Evolutionary conservation across 225 moss, liverwort and hornwort genomes (phyloP).

Genomic region (Rhytidiadelphus loreus): DNA sequence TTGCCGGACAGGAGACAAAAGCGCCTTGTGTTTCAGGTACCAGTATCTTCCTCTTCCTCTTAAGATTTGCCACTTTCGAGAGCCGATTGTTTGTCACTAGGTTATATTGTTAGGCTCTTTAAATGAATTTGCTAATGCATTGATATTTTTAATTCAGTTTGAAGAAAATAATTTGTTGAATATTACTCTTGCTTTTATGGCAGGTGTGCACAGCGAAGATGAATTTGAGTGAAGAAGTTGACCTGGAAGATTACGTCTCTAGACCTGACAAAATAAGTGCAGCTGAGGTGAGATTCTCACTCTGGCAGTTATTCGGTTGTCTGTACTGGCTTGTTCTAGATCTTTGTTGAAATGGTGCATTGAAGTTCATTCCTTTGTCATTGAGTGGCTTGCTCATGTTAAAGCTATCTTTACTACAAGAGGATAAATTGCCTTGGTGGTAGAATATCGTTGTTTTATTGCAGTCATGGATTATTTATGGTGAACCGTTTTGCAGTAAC

Average conservation of each 20-base stretch:
- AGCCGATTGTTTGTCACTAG: neutral
- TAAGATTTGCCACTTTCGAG: neutral
- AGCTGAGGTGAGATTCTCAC: slow-evolving; percentile 31
- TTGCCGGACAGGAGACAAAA: slow-evolving; percentile 88
- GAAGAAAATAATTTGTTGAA: neutral
- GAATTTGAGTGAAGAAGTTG: slow-evolving; percentile 97
- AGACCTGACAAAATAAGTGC: slow-evolving; percentile 97
- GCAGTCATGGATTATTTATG: neutral
- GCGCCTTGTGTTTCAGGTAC: slow-evolving; percentile 87
- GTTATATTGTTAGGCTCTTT: neutral
- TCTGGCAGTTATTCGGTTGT: neutral
- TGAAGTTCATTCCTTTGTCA: neutral
- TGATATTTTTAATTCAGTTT: neutral
- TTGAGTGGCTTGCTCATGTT: neutral
- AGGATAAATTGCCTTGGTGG: neutral
- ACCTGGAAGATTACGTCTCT: slow-evolving; percentile 87
- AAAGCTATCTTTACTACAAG: neutral
- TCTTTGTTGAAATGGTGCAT: neutral
- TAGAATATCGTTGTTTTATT: neutral
- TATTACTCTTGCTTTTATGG: neutral
- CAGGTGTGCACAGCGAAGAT: slow-evolving; percentile 96
- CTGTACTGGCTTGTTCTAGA: neutral
- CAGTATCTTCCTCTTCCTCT: neutral
- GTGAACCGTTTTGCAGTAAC: neutral
- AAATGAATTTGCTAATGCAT: neutral